Evolutionary conservation across 257 asterid species (phyloP), one percentile per base, ranked within the genome.

Genomic region (Cinchona pubescens): DNA sequence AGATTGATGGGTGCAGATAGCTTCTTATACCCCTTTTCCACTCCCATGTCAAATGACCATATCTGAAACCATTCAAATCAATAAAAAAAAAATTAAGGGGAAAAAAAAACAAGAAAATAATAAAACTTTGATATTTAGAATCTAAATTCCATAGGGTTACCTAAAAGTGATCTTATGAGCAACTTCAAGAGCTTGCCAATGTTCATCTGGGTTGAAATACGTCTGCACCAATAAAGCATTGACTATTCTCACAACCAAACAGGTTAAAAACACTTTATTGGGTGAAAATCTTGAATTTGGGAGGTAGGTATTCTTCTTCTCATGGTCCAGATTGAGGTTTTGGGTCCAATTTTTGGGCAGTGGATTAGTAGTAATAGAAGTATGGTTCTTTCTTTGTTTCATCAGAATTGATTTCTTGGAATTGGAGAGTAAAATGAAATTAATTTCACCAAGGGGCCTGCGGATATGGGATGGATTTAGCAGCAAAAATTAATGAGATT

Each of bases 181-280:
- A 62, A 88, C 90, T 79, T 88, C 92, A 76, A 91, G 97, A 75
- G 93, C 92, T 87, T 94, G 98, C 97, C 97, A 94, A 63, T 94
- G 98, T 78, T 94, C 98, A 83, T 94, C 98, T 38, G 98, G 97
- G 69, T 92, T 94, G 88, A 94, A 94, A 81, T 94, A 94, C 30
- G 98, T 94, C 72, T 90, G 97, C 21, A 91, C 93, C 67, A 93
- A 77, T 67, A 93, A 81, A 27, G 96, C 90, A 71, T 90, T 92
- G 68, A 83, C 69, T 7, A 86, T 64, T 77, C 92, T 79, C 23
- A 71, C 1, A 51, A 51, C 78, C 79, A 88, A 81, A 75, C 94
- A 88, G 7, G 85, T 35, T n/a, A 79, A 19, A 75, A 90, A 90
- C 10, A 92, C 80, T 40, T 76, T 86, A 74, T 46, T 66, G 21